Evolutionary conservation across 495 filamentous ascomycete species (phyloP), one percentile per base, ranked within the genome.

Genomic region (Lasiosphaeris hirsuta): DNA sequence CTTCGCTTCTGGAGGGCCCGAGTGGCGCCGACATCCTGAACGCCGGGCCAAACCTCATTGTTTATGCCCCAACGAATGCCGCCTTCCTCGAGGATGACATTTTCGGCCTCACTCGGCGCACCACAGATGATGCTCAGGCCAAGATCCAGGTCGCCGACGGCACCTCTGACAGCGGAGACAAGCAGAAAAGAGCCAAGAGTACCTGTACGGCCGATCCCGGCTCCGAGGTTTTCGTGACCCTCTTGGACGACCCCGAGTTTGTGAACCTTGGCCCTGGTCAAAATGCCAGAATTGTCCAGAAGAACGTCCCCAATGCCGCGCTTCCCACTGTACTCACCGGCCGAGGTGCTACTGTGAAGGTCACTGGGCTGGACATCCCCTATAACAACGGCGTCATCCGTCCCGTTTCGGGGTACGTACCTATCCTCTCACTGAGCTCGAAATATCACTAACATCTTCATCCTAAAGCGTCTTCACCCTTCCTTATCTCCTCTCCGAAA

Each of bases 261-360:
- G 54, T 57, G n/a, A 49, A 57, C n/a, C 44, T 57, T 13, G 43
- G 43, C 15, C 43, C 34, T 1, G 37, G 37, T 19, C 41, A 57
- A 18, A 57, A 57, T 36, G 54, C 54, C n/a, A 57, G 54, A 10
- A 57, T 57, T 11, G 54, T 57, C 0, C 44, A 57, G 9, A 57
- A 57, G 45, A 57, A 57, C 45, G 35, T 48, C 17, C 54, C 45
- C 36, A 57, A 57, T 9, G 44, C 17, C 1, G 45, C 44, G 10
- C 54, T 57, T 1, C 54, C 54, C 8, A 37, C 49, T 14, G 44
- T 57, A 3, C 36, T 37, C 19, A 46, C 44, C 54, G 54, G 54
- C 18, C 54, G 48, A 4, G 54, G 54, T 14, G 54, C 48, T 8
- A 14, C 18, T 0, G 36, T 57, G 35, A 47, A 49, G 45, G 54